Evolutionary conservation across 176 grass and related monocot species (phyloP).

Genomic region (Bromus sterilis): DNA sequence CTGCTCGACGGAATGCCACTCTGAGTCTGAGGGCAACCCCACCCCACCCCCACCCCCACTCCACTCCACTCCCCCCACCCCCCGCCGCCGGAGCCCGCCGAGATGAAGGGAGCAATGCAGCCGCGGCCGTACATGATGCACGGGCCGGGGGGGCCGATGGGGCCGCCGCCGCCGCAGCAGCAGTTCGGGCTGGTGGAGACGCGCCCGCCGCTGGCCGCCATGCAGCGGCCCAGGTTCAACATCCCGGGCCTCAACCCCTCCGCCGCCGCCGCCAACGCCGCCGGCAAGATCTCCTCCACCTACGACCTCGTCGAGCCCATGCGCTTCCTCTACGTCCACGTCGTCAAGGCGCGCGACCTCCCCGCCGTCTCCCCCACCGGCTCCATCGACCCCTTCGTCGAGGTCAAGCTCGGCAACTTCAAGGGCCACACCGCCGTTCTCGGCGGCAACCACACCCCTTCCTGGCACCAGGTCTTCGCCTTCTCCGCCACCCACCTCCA

Average conservation of each 20-base stretch:
- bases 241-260: conserved; percentile 48
- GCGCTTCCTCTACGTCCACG: conserved; percentile 84
- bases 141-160: conserved; percentile 30
- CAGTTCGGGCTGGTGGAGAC: conserved; percentile 83
- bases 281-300: conserved; percentile 77
- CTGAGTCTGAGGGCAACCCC: no score
- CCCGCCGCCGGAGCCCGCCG: not conserved
- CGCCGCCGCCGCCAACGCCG: conserved; percentile 1
- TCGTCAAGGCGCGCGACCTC: conserved; percentile 85
- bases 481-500: conserved; percentile 70
- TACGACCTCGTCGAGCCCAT: conserved; percentile 95
- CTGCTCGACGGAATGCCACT: conserved; percentile 33
- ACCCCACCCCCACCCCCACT: no score
- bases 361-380: conserved; percentile 56
- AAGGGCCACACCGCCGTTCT: conserved; percentile 46
- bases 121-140: conserved; percentile 33
- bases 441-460: conserved; percentile 37
- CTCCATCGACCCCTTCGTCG: conserved; percentile 71
- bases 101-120: conserved; percentile 57
- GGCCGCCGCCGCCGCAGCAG: conserved; percentile 30
- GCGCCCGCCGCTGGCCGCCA: conserved; percentile 66
- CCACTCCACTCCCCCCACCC: not conserved
- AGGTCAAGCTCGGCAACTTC: conserved; percentile 97
- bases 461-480: conserved; percentile 87
- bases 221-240: conserved; percentile 50